Evolutionary conservation across 2,329 filamentous ascomycete species (phyloP), one percentile per base, ranked within the genome.

Genomic region (Aspergillus tamarii): DNA sequence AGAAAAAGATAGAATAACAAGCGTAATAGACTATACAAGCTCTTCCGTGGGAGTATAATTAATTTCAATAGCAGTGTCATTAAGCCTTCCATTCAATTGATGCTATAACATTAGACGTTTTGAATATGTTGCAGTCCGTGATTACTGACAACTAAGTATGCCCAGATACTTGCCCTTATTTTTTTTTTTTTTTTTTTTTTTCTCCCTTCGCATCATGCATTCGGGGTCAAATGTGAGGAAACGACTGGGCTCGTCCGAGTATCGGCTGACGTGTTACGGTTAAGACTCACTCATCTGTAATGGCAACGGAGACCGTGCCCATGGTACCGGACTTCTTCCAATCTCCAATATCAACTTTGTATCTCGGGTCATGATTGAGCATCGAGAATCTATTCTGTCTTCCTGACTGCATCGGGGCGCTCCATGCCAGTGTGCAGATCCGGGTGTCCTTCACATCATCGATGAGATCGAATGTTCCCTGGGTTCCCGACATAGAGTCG

Each of bases 351-450:
- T 66, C 39, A 21, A 66, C 46, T 5, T 53, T 53, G 32, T 66
- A 66, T 9, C 41, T 45, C 11, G 64, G 45, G 16, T 66, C 46
- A 26, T 50, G 62, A 30, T 66, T 43, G 23, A 32, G 62, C 57
- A 45, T 59, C 19, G 14, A 34, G 58, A 66, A 65, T 16, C 10
- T 23, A 50, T 66, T 66, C 21, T 8, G 54, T 21, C 52, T 59
- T 36, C 64, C 64, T 5, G 64, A 46, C 30, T 56, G 57, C 64
- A 65, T 64, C 12, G 59, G 26, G 30, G 64, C 64, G 32, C 46
- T 61, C 64, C 64, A 66, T 19, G 62, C 46, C n/a, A 66, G 59
- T 9, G 61, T 66, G 54, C 64, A 66, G 26, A 66, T 66, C 26
- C 48, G 34, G 10, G 45, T 26, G 48, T 66, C 62, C 11, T 34